phyloP scores from a whole-genome alignment of 441 rosid genomes.

The Raphanus hybrid region DNA sequence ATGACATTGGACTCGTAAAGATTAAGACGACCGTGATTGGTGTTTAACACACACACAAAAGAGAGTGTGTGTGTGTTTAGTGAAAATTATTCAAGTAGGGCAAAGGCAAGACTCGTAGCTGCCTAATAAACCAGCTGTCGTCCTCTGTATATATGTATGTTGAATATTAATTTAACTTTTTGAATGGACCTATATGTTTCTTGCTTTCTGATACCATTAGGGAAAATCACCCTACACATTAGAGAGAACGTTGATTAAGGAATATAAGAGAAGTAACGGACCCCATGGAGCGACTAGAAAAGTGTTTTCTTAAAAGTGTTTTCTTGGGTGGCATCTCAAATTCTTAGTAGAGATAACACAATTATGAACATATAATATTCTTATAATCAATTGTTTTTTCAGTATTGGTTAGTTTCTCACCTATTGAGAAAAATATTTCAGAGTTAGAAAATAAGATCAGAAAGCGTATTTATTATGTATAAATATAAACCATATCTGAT shows the following conservation, averaged over 20 bases:
- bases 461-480: background rate
- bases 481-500: background rate
- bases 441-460: background rate
- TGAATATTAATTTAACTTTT: slow-evolving; percentile 38
- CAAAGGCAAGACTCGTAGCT: slow-evolving; percentile 35
- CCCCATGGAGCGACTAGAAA: slow-evolving; percentile 31
- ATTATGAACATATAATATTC: background rate
- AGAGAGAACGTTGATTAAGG: slow-evolving; percentile 17
- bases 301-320: slow-evolving; percentile 22
- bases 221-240: slow-evolving; percentile 12
- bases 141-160: slow-evolving; percentile 40
- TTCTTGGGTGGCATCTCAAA: slow-evolving; percentile 30
- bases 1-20: too few species aligned
- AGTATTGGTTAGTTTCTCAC: background rate
- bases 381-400: background rate
- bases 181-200: slow-evolving; percentile 41
- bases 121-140: slow-evolving; percentile 48
- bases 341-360: background rate
- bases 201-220: slow-evolving; percentile 39
- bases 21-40: too few species aligned
- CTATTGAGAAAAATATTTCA: background rate
- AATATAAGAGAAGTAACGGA: slow-evolving; percentile 18
- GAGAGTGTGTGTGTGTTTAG: slow-evolving; percentile 8
- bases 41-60: background rate
- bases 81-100: slow-evolving; percentile 37